Evolutionary conservation across 352 stramenopile species (phyloP).

Genomic region (Pythium graminicola): DNA sequence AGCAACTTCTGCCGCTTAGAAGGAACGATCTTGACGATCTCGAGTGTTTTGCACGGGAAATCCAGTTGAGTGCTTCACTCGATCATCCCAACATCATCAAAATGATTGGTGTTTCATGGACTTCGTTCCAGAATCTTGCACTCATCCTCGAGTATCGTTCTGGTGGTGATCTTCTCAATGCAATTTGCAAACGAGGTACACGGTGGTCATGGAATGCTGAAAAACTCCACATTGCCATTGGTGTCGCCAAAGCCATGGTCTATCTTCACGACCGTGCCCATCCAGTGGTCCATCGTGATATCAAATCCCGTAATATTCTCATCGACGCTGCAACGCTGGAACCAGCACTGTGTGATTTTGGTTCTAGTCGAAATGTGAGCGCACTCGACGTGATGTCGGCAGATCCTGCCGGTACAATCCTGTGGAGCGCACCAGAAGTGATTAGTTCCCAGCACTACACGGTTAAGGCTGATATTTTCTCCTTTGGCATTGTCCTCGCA

Average conservation of each 20-base stretch:
- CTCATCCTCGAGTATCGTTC: conserved; percentile 39
- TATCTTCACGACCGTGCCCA: conserved; percentile 38
- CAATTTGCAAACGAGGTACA: conserved; percentile 17
- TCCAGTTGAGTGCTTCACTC: conserved; percentile 42
- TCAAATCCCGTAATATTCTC: conserved; percentile 49
- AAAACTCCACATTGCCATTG: conserved; percentile 45
- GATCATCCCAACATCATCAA: conserved; percentile 50
- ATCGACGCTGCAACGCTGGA: conserved; percentile 35
- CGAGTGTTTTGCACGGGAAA: conserved; percentile 49
- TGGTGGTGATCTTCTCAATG: conserved; percentile 37
- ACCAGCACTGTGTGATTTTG: conserved; percentile 44
- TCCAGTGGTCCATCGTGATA: conserved; percentile 44
- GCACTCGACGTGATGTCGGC: conserved; percentile 20
- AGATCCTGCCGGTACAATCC: conserved; percentile 24
- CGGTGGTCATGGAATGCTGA: conserved; percentile 37
- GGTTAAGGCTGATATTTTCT: conserved; percentile 47
- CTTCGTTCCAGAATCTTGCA: conserved; percentile 48
- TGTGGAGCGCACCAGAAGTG: conserved; percentile 53
- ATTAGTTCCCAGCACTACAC: conserved; percentile 30
- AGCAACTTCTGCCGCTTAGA: conserved; percentile 32
- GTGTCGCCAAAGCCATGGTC: conserved; percentile 33
- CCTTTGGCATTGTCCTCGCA: conserved; percentile 45
- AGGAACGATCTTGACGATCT: conserved; percentile 42
- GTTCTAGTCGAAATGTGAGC: conserved; percentile 25
- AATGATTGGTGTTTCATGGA: conserved; percentile 55